Conservation (phyloP, 768 basidiomycete genomes). For the Pulveroboletus frians region DNA sequence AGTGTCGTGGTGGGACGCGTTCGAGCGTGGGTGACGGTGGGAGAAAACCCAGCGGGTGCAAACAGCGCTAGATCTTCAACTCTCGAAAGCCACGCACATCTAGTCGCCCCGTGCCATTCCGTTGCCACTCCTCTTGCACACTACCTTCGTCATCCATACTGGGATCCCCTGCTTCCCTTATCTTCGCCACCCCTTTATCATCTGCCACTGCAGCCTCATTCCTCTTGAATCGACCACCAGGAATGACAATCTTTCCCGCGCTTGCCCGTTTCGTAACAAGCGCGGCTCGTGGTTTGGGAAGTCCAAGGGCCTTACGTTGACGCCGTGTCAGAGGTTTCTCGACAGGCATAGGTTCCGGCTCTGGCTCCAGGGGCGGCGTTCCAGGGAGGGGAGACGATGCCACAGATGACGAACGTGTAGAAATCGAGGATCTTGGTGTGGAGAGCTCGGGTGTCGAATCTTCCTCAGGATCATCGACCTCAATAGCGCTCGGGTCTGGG, state of each 20-base stretch:
- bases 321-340: constrained; percentile 53
- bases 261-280: constrained; percentile 27
- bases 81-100: constrained; percentile 78
- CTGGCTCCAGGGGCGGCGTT: constrained; percentile 29
- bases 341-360: constrained; percentile 1
- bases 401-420: constrained; percentile 29
- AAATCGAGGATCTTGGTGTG: constrained; percentile 30
- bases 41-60: neutral
- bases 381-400: constrained; percentile 36
- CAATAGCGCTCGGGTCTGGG: constrained; percentile 17
- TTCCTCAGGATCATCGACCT: constrained; percentile 28
- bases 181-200: constrained; percentile 13
- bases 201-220: constrained; percentile 9
- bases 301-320: constrained; percentile 62
- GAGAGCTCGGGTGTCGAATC: constrained; percentile 42
- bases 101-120: constrained; percentile 65
- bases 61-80: constrained; percentile 52
- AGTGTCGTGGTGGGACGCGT: constrained; percentile 2
- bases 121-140: constrained; percentile 48
- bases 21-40: neutral
- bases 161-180: constrained; percentile 20
- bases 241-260: constrained; percentile 57
- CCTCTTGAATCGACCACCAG: constrained; percentile 51
- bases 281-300: constrained; percentile 50
- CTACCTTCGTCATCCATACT: constrained; percentile 32